Conservation (phyloP, 768 basidiomycete genomes). For the Scleroderma bovista region DNA sequence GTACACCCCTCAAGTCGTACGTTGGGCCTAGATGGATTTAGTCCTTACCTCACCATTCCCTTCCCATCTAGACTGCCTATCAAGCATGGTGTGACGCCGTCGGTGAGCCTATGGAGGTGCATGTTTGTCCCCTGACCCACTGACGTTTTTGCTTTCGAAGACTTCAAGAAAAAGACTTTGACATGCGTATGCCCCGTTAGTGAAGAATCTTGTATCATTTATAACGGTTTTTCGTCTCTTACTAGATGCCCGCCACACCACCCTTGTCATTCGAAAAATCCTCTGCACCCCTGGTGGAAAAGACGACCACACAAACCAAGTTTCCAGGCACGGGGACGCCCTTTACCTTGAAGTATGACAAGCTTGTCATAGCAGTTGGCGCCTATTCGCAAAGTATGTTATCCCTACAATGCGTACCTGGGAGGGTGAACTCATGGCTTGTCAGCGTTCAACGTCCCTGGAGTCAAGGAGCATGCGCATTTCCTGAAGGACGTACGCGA, state of each 20-base stretch:
- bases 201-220: not conserved
- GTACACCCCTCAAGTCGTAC: slow-evolving; percentile 51
- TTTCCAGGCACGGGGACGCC: slow-evolving; percentile 25
- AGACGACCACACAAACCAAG: slow-evolving; percentile 13
- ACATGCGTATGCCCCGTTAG: slow-evolving; percentile 47
- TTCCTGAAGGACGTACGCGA: slow-evolving; percentile 80
- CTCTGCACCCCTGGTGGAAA: slow-evolving; percentile 8
- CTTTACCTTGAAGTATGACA: slow-evolving; percentile 69
- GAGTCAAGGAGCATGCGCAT: slow-evolving; percentile 75
- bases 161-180: slow-evolving; percentile 55
- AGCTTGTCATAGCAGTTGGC: slow-evolving; percentile 79
- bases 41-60: not conserved
- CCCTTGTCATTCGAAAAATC: slow-evolving; percentile 31
- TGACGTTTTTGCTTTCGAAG: slow-evolving; percentile 26
- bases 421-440: not conserved
- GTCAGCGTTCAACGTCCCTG: slow-evolving; percentile 63
- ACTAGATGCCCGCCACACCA: slow-evolving; percentile 61
- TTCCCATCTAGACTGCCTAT: slow-evolving; percentile 46
- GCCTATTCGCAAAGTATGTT: slow-evolving; percentile 76
- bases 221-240: not conserved
- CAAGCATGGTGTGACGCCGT: slow-evolving; percentile 77
- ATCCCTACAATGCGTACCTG: slow-evolving; percentile 1
- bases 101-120: slow-evolving; percentile 35
- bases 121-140: not conserved
- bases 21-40: slow-evolving; percentile 10